Evolutionary conservation across 768 basidiomycete genomes (phyloP).

Genomic region (Heimioporus sp.): DNA sequence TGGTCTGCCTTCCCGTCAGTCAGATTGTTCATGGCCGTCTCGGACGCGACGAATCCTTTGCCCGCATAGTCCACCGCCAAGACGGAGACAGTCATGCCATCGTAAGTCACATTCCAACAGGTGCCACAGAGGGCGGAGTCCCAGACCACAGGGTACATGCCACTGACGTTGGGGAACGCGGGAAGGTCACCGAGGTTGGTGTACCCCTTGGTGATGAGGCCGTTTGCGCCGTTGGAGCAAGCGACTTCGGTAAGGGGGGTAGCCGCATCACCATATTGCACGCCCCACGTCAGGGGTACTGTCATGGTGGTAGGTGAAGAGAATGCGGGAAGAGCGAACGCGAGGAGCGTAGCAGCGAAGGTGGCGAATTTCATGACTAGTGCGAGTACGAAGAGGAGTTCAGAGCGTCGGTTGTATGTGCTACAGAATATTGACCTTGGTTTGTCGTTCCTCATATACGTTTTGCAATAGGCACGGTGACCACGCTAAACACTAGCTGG

Average conservation of each 20-base stretch:
- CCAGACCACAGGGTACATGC: conserved; percentile 31
- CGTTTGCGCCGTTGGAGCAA: conserved; percentile 34
- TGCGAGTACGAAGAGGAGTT: too few relatives aligned
- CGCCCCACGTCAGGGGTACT: conserved; percentile 26
- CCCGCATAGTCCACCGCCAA: conserved; percentile 29
- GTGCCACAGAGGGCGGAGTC: conserved; percentile 31
- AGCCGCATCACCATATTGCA: conserved; percentile 26
- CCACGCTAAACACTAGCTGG: too few relatives aligned
- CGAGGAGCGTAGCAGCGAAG: conserved; percentile 7
- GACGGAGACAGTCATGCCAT: conserved; percentile 10
- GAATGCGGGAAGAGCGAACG: conserved; percentile 16
- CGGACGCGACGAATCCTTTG: conserved; percentile 46
- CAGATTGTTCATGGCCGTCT: conserved; percentile 51
- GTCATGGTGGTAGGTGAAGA: background rate
- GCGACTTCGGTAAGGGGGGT: conserved; percentile 21
- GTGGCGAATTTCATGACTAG: conserved; percentile 26
- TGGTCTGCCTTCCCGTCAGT: conserved; percentile 46
- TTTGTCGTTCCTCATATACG: too few relatives aligned
- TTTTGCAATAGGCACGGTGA: too few relatives aligned
- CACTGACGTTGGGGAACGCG: conserved; percentile 32
- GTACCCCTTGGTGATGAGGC: conserved; percentile 30
- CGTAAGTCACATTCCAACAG: conserved; percentile 32
- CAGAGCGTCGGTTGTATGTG: too few relatives aligned
- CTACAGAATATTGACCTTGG: too few relatives aligned
- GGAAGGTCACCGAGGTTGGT: conserved; percentile 33